Evolutionary conservation across 106 monocot species (phyloP), one percentile per base, ranked within the genome.

Genomic region (Dendrobium nobile): DNA sequence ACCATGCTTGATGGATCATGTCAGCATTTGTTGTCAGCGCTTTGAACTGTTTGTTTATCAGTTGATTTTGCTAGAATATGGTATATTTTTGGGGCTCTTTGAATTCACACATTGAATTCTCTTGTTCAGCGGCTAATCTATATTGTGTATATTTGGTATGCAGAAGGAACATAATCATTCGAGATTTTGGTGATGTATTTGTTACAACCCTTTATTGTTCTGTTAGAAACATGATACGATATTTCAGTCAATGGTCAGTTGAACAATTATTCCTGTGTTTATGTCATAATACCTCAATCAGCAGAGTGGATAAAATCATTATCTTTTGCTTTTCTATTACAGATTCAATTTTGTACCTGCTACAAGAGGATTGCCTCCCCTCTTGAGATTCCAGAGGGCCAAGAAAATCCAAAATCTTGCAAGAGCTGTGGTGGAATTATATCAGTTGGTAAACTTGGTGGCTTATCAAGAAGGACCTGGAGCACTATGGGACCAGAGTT

Each of bases 271-370:
- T 81, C 51, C 44, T 11, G n/a, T 51, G 24, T 70, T 70, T 70
- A 70, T 11, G 2, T 0, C 37, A 24, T 70, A 31, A 47, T 26
- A n/a, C 22, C 58, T 51, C 19, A 17, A 26, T 7, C 56, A 37
- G 61, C 37, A 64, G 37, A 43, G 6, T 48, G 20, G 5, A 18
- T 54, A 77, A 77, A 17, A 54, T 77, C n/a, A 42, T 33, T 48
- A 24, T 20, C 65, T 42, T 15, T 45, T 67, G 17, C 16, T 78
- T 77, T 68, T 72, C 1, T 28, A 15, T 75, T 82, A 73, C 87
- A 96, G 93, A 87, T 90, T 82, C 83, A 56, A 44, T 77, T 73
- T 72, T 93, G 93, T 81, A 65, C 81, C 75, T 96, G 93, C 61
- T 80, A 73, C 48, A 85, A 85, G 77, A 81, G 82, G 41, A 78